Base-by-base conservation (phyloP, 2,329 filamentous ascomycete species). In the Neofusicoccum sp. region DNA sequence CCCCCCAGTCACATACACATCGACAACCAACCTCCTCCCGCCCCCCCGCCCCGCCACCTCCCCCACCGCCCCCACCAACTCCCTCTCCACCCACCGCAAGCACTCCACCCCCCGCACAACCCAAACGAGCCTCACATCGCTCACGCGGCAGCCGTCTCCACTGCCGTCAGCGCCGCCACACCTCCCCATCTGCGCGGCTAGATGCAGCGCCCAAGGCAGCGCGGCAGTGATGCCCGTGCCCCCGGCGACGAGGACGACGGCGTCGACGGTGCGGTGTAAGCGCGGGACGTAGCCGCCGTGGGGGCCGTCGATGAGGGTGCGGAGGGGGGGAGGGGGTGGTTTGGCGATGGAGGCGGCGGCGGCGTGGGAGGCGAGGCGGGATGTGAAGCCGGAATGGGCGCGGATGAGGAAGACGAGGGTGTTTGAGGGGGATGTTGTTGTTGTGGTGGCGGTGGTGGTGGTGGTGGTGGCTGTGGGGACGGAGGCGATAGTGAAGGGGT, bases 401-500 rank as follows among this genome's bases (percentile, higher is more conserved):
- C 65, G 64, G 4, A 68, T 53, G 9, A 70, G 61, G 57, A 73
- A 72, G 14, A 63, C 56, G 36, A 71, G 51, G 49, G 65, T 49
- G 59, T 64, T 61, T 20, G 20, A 20, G 2, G 20, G 20, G 20
- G 14, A n/a, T 20, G 26, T 41, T 33, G 26, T 3, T n/a, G 26
- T 14, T 31, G 7, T 8, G 2, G 14, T 7, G n/a, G 9, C n/a
- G 24, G 2, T 20, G 14, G 8, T 11, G 30, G 2, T 20, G 14
- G 8, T 11, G 30, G 0, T 20, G 20, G 20, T 20, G 20, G 43
- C 4, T 2, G 43, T n/a, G 8, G 65, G 64, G n/a, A 64, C 60
- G n/a, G 63, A 68, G 2, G 67, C 65, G 33, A 73, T 71, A 5
- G 67, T 70, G 58, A 73, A 73, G 4, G 71, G 71, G 60, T 72